A percentile compares a stretch with the other conserved stretches of the same genome.
Evolutionary conservation across 176 grass and related monocot genomes (phyloP).

Genomic region (Paspalum notatum): DNA sequence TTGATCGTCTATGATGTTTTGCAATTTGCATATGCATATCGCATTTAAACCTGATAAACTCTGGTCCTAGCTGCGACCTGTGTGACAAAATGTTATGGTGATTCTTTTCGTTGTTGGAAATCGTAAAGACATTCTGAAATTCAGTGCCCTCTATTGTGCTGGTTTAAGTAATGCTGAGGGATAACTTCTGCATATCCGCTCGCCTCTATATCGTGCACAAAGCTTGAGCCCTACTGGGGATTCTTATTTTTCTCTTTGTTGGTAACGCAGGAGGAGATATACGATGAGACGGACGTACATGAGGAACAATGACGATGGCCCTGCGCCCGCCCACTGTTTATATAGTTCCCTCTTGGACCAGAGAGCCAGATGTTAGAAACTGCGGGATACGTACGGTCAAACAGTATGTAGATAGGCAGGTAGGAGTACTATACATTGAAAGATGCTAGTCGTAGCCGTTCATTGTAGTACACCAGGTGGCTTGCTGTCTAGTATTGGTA

Average conservation of each 20-base stretch:
- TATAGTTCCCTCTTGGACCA: background rate
- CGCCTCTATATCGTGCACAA: background rate
- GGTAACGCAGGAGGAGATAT: constrained; percentile 83
- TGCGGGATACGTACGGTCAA: background rate
- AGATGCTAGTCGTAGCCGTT: background rate
- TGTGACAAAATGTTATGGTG: background rate
- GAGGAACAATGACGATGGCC: constrained; percentile 56
- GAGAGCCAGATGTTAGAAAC: background rate
- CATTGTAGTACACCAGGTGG: background rate
- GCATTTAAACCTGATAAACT: background rate
- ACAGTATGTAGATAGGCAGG: constrained; percentile 6
- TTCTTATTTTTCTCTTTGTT: background rate
- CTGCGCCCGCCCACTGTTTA: background rate
- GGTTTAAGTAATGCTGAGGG: background rate
- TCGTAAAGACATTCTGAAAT: background rate
- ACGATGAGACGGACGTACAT: constrained; percentile 89
- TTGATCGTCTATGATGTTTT: background rate
- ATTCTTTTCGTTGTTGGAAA: background rate
- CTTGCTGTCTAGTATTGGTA: background rate
- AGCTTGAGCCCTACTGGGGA: background rate
- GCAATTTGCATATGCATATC: background rate
- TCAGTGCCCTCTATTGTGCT: background rate
- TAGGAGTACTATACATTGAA: background rate
- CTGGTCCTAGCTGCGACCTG: background rate
- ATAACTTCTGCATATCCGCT: background rate